These are phyloP conservation scores for Phaeosphaeriaceae sp. DNA, from an alignment of 2,329 filamentous ascomycete species.

Conservation along the genomic window DNA sequence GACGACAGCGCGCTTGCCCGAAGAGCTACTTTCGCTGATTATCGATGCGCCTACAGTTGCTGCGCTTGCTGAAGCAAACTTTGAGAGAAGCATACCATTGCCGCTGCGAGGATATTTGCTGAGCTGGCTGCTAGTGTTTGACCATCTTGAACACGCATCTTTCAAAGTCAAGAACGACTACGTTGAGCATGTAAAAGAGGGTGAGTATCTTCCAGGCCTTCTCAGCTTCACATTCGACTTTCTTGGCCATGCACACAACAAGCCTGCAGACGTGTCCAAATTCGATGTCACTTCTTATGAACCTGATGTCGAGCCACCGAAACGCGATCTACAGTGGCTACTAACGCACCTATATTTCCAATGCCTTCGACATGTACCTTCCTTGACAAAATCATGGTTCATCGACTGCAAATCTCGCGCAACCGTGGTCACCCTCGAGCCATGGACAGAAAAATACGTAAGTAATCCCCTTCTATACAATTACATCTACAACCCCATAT, in stretches of 20 bases:
- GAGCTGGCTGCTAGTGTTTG: constrained; percentile 89
- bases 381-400: constrained; percentile 83
- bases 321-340: constrained; percentile 81
- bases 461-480: not conserved
- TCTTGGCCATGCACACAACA: constrained; percentile 77
- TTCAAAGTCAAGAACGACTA: constrained; percentile 85
- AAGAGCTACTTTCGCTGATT: constrained; percentile 83
- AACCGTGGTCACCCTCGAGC: constrained; percentile 78
- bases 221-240: constrained; percentile 84
- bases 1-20: constrained; percentile 74
- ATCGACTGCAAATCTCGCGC: constrained; percentile 79
- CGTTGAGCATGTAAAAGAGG: constrained; percentile 76
- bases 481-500: not conserved
- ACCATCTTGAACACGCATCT: constrained; percentile 78
- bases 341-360: constrained; percentile 87
- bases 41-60: constrained; percentile 77
- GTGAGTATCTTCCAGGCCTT: constrained; percentile 70
- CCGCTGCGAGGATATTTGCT: constrained; percentile 80
- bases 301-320: constrained; percentile 63
- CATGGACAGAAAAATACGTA: constrained; percentile 79
- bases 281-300: constrained; percentile 73
- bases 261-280: constrained; percentile 72
- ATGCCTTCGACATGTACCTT: constrained; percentile 76
- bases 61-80: constrained; percentile 68
- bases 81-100: constrained; percentile 70